A percentile compares a stretch with the other conserved stretches of the same genome.
Conservation (phyloP, 2,329 filamentous ascomycete species). For the Calonectria montana region DNA sequence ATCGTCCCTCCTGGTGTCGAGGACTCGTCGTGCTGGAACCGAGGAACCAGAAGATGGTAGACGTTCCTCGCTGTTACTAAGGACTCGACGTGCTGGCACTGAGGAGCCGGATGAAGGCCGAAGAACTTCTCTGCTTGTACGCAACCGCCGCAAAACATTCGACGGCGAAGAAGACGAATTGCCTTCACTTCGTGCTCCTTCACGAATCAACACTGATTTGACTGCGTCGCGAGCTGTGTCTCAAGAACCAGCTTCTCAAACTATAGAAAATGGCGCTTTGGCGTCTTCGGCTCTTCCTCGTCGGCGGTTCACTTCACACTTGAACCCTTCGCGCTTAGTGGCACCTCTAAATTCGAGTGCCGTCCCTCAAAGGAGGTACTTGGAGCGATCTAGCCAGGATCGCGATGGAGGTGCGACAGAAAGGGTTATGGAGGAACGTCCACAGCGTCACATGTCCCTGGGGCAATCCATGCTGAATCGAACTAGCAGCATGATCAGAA, state of each 20-base stretch:
- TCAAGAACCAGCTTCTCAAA: conserved; percentile 44
- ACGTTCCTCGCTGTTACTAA: conserved; percentile 56
- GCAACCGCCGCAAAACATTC: conserved; percentile 58
- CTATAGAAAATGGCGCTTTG: conserved; percentile 18
- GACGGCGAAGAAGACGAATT: conserved; percentile 62
- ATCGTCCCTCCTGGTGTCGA: conserved; percentile 60
- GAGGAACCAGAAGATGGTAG: conserved; percentile 61
- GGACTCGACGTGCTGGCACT: conserved; percentile 58
- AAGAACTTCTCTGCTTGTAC: conserved; percentile 56
- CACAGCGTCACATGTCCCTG: conserved; percentile 56
- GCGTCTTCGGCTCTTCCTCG: conserved; percentile 57
- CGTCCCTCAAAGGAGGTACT: conserved; percentile 58
- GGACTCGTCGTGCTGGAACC: conserved; percentile 57
- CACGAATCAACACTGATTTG: conserved; percentile 68
- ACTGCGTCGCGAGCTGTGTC: conserved; percentile 49
- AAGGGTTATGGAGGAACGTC: conserved; percentile 40
- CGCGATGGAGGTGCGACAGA: conserved; percentile 49
- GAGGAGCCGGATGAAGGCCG: conserved; percentile 62
- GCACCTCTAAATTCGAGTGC: conserved; percentile 52
- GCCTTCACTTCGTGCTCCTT: conserved; percentile 64
- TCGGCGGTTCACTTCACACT: conserved; percentile 62
- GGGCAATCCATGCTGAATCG: conserved; percentile 57
- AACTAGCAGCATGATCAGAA: conserved; percentile 58
- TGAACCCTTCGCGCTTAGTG: conserved; percentile 59
- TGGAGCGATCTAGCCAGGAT: conserved; percentile 58